Evolutionary conservation across 2,329 filamentous ascomycete genomes (phyloP).

Genomic region (Clarireedia monteithiana): DNA sequence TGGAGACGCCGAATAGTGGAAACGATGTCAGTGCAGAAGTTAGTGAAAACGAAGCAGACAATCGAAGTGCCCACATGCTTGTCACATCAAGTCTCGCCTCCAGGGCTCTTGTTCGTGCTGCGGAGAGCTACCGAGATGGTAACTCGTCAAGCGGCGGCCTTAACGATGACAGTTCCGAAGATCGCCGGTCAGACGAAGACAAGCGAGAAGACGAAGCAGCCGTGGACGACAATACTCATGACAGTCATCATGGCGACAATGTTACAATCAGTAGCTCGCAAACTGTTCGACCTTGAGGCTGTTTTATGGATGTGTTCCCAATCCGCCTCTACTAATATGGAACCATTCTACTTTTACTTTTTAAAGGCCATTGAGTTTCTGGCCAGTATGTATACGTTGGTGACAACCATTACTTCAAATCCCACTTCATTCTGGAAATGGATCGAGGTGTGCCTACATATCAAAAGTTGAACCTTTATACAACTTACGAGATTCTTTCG

Average conservation of each 20-base stretch:
- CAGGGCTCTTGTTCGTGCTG: constrained; percentile 12
- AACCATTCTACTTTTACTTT: constrained; percentile 6
- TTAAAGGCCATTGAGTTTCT: neutral
- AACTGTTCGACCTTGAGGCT: neutral
- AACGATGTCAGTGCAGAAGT: constrained; percentile 23
- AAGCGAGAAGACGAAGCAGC: constrained; percentile 3
- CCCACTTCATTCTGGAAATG: neutral
- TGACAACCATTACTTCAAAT: neutral
- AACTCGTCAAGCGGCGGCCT: neutral
- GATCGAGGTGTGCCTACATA: neutral
- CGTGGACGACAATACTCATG: neutral
- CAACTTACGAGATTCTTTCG: constrained; percentile 1
- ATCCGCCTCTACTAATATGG: constrained; percentile 5
- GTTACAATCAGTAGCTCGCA: neutral
- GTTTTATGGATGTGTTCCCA: neutral
- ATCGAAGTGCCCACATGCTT: constrained; percentile 14
- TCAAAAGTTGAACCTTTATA: neutral
- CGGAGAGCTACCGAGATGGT: constrained; percentile 9
- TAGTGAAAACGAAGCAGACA: constrained; percentile 25
- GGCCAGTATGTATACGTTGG: neutral
- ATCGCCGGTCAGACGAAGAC: constrained; percentile 15
- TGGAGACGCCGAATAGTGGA: constrained; percentile 22
- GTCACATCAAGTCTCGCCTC: constrained; percentile 13
- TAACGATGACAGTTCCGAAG: constrained; percentile 8
- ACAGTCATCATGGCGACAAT: neutral